A percentile compares a stretch with the other conserved stretches of the same genome.
Evolutionary conservation across 306 rosid species (phyloP).

Genomic region (Cucumis cinereus): DNA sequence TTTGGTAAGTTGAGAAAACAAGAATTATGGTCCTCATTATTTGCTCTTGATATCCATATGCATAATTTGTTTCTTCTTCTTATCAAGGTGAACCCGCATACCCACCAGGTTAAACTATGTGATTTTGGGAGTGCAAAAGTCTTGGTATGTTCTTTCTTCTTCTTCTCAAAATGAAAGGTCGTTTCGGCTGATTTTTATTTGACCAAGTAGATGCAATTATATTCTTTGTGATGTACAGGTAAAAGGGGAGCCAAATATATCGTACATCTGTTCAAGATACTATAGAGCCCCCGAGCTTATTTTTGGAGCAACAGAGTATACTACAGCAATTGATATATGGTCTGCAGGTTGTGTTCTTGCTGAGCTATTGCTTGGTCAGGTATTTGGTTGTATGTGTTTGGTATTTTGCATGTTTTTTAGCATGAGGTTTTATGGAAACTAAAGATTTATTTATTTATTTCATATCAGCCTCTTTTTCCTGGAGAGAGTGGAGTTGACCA

Average conservation of each 20-base stretch:
- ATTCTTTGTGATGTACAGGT: slow-evolving; percentile 39
- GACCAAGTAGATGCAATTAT: not conserved
- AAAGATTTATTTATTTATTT: not conserved
- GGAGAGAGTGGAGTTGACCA: slow-evolving; percentile 99
- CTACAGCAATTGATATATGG: slow-evolving; percentile 89
- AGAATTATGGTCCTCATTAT: not conserved
- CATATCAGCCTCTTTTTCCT: slow-evolving; percentile 79
- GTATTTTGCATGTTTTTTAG: not conserved
- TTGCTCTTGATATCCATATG: not conserved
- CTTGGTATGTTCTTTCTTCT: slow-evolving; percentile 40
- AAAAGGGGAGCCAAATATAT: slow-evolving; percentile 94
- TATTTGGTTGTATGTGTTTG: slow-evolving; percentile 19
- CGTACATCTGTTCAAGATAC: slow-evolving; percentile 90
- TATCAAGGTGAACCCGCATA: slow-evolving; percentile 86
- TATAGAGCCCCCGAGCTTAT: slow-evolving; percentile 97
- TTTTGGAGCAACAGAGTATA: slow-evolving; percentile 97
- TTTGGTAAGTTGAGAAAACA: slow-evolving; percentile 35
- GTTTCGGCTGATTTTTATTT: slow-evolving; percentile 1
- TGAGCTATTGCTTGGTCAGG: slow-evolving; percentile 94
- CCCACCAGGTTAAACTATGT: slow-evolving; percentile 91
- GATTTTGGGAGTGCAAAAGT: slow-evolving; percentile 99
- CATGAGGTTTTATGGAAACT: not conserved
- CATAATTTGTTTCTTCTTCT: not conserved
- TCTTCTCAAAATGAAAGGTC: not conserved
- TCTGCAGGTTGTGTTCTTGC: slow-evolving; percentile 97